phyloP scores from a whole-genome alignment of 2,329 filamentous ascomycete species.

The Torrubiella hemipterigena region DNA sequence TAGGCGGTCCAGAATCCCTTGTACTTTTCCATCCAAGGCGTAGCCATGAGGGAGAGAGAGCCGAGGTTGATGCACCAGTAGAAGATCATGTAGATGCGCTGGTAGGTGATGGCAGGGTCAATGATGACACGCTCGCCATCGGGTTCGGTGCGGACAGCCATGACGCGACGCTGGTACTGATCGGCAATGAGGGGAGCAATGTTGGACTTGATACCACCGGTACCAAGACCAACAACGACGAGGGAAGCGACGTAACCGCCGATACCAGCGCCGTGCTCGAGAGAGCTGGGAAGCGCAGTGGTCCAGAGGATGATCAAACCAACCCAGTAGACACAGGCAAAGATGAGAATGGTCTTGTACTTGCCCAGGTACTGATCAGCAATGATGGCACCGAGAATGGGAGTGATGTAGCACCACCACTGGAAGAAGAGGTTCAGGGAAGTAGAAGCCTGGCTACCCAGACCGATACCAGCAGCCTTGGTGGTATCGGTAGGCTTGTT shows the following conservation, averaged over 20 bases:
- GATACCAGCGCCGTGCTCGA: conserved; percentile 27
- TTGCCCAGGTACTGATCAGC: conserved; percentile 47
- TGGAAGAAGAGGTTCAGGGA: conserved; percentile 44
- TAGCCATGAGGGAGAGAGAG: conserved; percentile 55
- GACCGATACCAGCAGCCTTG: conserved; percentile 38
- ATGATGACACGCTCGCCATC: conserved; percentile 50
- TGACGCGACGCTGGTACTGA: conserved; percentile 45
- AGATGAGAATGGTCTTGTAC: conserved; percentile 49
- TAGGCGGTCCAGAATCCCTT: conserved; percentile 58
- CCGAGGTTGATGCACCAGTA: conserved; percentile 65
- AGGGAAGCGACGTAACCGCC: conserved; percentile 42
- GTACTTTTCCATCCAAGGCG: conserved; percentile 55
- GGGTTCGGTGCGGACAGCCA: conserved; percentile 34
- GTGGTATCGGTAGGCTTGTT: conserved; percentile 19
- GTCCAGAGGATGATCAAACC: conserved; percentile 42
- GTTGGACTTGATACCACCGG: conserved; percentile 63
- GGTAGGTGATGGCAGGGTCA: conserved; percentile 53
- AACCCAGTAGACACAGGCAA: conserved; percentile 44
- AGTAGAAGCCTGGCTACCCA: conserved; percentile 42
- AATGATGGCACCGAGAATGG: conserved; percentile 39
- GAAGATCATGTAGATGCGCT: conserved; percentile 63
- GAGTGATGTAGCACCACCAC: conserved; percentile 32
- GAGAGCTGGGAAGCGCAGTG: conserved; percentile 28
- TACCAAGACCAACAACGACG: conserved; percentile 46
- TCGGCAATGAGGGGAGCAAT: conserved; percentile 48